phyloP scores from a whole-genome alignment of 306 rosid species.

The Acacia melanoxylon region DNA sequence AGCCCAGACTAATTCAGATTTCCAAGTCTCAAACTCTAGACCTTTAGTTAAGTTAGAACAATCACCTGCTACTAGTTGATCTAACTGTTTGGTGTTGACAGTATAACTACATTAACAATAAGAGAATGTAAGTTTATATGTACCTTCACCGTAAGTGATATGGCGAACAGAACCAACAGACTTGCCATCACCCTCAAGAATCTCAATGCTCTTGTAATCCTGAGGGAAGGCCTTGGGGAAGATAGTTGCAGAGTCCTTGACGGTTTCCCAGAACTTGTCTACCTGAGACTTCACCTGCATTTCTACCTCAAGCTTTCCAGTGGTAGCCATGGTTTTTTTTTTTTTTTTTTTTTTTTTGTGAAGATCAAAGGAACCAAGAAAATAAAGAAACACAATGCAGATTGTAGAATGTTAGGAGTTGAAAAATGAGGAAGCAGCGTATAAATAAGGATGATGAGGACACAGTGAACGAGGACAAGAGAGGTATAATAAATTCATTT shows the following conservation, averaged over 20 bases:
- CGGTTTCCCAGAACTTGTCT: conserved; percentile 7
- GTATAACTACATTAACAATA: neutral
- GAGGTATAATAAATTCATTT: neutral
- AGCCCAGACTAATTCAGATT: too few relatives aligned
- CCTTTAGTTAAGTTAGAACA: too few relatives aligned
- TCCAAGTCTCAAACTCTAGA: too few relatives aligned
- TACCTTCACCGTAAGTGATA: conserved; percentile 52
- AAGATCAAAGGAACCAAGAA: neutral
- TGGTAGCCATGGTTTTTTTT: conserved; percentile 2
- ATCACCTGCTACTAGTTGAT: too few relatives aligned
- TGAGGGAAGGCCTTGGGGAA: conserved; percentile 40
- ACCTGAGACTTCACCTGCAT: conserved; percentile 5
- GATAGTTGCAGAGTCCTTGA: conserved; percentile 12
- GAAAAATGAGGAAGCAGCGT: neutral
- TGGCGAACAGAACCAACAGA: conserved; percentile 52
- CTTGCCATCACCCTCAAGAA: conserved; percentile 40
- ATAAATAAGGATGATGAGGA: neutral
- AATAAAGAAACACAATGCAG: neutral
- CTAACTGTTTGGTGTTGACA: neutral
- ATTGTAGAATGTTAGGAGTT: neutral
- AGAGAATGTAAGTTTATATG: neutral
- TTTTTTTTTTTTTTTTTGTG: neutral
- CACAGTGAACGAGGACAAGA: neutral
- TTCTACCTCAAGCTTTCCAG: conserved; percentile 17
- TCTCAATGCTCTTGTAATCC: conserved; percentile 29